Evolutionary conservation across 2,329 filamentous ascomycete genomes (phyloP), one percentile per base, ranked within the genome.

Genomic region (Clarireedia monteithiana): DNA sequence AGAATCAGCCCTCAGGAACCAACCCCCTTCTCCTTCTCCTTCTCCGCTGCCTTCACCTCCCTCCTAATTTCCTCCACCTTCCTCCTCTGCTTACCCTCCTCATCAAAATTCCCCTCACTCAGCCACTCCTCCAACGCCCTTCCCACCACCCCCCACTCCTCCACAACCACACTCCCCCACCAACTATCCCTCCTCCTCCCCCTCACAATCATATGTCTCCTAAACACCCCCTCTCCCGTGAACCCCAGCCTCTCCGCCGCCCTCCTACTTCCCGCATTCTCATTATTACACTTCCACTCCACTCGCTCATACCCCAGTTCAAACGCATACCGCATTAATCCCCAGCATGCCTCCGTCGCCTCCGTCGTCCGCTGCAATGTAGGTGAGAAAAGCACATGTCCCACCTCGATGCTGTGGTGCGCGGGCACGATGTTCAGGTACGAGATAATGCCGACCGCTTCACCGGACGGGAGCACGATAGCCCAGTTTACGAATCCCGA

Each of bases 221-320:
- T 73, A 59, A 85, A 85, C 0, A 76, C 63, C 0, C 84, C 84
- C 66, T 87, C 83, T 61, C 70, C 80, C 0, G 66, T 67, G 61
- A 85, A 86, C 0, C 84, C 84, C 7, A 84, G 66, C 2, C 84
- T 70, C 60, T 69, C 56, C 0, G 83, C 84, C 0, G 83, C 82
- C 4, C 74, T 69, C 14, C 74, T 69, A 46, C 80, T 83, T 0
- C 76, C 71, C 38, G 62, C 70, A 63, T 86, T 86, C 10, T 82
- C 68, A 15, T 73, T 61, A 64, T 86, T 76, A 53, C 80, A 82
- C 63, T 86, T 86, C 83, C 84, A 86, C 66, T 85, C 82, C 4
- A 84, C 75, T 6, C 83, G 72, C 3, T 76, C 67, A 64, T 81
- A 83, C 0, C 77, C 74, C 23, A 85, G 64, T 2, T 79, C 75